phyloP scores from a whole-genome alignment of 2,329 filamentous ascomycete species.

The Colletotrichum neosansevieriae region DNA sequence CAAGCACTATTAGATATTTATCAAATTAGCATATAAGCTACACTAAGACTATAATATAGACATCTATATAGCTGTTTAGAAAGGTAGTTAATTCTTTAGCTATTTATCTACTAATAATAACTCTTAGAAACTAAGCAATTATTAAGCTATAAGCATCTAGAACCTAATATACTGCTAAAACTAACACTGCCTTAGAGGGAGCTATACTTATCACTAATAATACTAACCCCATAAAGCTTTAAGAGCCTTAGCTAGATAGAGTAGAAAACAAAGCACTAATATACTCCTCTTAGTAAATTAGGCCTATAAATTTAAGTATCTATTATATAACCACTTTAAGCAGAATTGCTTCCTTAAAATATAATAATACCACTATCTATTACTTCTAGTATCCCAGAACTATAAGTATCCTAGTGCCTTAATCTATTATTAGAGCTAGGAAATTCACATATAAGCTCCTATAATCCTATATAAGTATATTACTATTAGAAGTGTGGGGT shows the following conservation, averaged over 20 bases:
- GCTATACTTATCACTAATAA: neutral
- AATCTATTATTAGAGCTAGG: neutral
- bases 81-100: constrained; percentile 5
- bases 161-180: neutral
- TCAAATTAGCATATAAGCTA: constrained; percentile 6
- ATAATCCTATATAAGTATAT: neutral
- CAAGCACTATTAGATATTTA: constrained; percentile 4
- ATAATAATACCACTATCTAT: constrained; percentile 7
- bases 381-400: neutral
- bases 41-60: constrained; percentile 1
- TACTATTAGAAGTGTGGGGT: neutral
- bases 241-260: neutral
- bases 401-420: neutral
- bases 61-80: constrained; percentile 3
- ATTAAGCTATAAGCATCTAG: neutral
- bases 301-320: neutral
- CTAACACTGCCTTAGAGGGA: neutral
- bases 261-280: neutral
- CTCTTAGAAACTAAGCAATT: neutral
- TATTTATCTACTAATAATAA: constrained; percentile 2
- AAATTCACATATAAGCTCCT: neutral
- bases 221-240: constrained; percentile 1
- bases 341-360: neutral
- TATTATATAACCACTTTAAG: neutral
- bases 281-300: neutral